A percentile compares a stretch with the other conserved stretches of the same genome.
phyloP scores from a whole-genome alignment of 1,284 basidiomycete genomes.

The Ustilago sp. region DNA sequence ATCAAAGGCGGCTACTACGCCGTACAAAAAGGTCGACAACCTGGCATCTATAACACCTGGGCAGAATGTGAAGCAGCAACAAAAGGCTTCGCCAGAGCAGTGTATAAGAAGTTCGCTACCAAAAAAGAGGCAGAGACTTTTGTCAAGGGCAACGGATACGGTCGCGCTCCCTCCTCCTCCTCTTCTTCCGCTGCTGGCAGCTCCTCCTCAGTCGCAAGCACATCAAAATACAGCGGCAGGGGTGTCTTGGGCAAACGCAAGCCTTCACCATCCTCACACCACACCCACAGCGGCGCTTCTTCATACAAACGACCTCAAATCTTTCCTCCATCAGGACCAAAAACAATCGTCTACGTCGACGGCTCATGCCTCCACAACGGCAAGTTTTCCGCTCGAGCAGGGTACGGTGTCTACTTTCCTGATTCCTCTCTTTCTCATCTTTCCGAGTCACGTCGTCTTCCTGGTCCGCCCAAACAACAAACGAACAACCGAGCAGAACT shows the following conservation, averaged over 20 bases:
- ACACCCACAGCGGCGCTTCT: neutral
- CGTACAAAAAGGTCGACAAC: constrained; percentile 57
- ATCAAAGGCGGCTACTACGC: constrained; percentile 47
- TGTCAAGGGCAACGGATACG: constrained; percentile 24
- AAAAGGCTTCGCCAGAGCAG: constrained; percentile 74
- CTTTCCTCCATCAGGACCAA: neutral
- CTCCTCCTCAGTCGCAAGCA: neutral
- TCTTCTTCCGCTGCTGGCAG: neutral
- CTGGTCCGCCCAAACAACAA: constrained; percentile 75
- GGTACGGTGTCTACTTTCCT: constrained; percentile 65
- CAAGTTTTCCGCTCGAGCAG: constrained; percentile 48
- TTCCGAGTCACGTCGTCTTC: constrained; percentile 81
- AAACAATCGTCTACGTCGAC: constrained; percentile 77
- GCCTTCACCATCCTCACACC: neutral
- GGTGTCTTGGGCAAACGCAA: neutral
- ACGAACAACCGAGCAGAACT: constrained; percentile 90
- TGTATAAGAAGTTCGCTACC: constrained; percentile 77
- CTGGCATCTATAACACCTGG: constrained; percentile 65
- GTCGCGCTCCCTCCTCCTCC: neutral
- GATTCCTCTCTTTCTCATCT: constrained; percentile 70
- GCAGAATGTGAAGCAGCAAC: constrained; percentile 76
- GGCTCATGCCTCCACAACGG: constrained; percentile 85
- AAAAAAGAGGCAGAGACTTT: constrained; percentile 72
- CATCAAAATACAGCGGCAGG: neutral
- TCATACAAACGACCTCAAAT: constrained; percentile 1